Base-by-base conservation (phyloP, 176 grass and related monocot genomes). In the Rhynchospora pubera region DNA sequence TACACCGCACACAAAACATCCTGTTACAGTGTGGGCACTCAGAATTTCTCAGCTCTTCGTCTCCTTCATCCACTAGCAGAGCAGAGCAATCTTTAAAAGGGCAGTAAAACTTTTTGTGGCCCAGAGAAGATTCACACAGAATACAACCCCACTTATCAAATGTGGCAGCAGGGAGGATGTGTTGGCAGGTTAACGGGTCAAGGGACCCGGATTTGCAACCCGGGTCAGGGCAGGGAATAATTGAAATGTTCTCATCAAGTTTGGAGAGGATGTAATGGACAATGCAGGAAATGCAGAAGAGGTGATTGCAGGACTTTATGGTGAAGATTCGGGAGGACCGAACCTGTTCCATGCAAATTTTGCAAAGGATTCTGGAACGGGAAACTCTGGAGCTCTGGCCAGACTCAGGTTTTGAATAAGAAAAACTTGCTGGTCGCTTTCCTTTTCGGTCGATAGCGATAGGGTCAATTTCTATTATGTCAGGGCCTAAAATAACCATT, bases 1-100 rank as follows among this genome's bases (percentile, higher is more conserved):
- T 91, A 71, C 94, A 97, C 56, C 26, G 26, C 0, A 92, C 87
- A 63, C 92, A 97, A 86, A 94, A 92, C 78, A 84, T 42, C 63
- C 89, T 50, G 15, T 53, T n/a, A 84, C 89, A 93, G 26, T 97
- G 84, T 18, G 91, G 91, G 76, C 94, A 93, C 56, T 88, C 57
- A 2, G 79, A 84, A 15, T 85, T 66, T 2, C 47, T 83, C 23
- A 86, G 60, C 10, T 24, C 50, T 1, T n/a, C 82, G 26, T 83
- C 81, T 42, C 55, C 82, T 1, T 72, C 70, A 10, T 22, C 53
- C 47, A 65, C 11, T 9, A 81, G 60, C 42, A 81, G 42, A 65
- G 79, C 60, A 48, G 79, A 81, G 79, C 79, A 81, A 65, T 81
- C 79, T 63, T 64, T 64, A 50, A 81, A 81, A 11, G 79, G 79